Evolutionary conservation across 805 yeast species (phyloP), one percentile per base, ranked within the genome.

Genomic region (Saccharomycopsis guyanensis): DNA sequence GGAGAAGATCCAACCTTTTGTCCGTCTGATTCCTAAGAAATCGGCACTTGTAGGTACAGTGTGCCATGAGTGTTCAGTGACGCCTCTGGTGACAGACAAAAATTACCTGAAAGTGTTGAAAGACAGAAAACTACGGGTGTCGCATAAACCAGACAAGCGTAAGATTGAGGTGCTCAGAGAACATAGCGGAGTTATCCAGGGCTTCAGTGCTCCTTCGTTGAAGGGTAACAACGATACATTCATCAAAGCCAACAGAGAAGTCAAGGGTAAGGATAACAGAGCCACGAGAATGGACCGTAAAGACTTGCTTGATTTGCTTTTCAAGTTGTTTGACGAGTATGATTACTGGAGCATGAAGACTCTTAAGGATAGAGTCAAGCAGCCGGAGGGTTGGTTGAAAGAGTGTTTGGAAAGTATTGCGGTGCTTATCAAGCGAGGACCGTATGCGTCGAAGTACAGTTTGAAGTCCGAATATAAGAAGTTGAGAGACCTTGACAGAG

Each of bases 261-360:
- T 71, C 54, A 65, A 69, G 23, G 68, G 67, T 54, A 67, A 70
- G 54, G 94, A 86, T 55, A 94, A 93, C 43, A 82, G 95, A 59
- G 95, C 97, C 29, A 86, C 85, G 54, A 78, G 98, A 62, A 86
- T 93, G 82, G 96, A 95, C 33, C 80, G 86, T 68, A 86, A 85
- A 61, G 97, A 88, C 53, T 74, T 93, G 48, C 75, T 91, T 72
- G 96, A 89, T 64, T 67, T 86, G 55, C 68, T 93, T 55, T 93
- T 93, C 76, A 75, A 83, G 56, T 70, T 91, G 57, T 93, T 93
- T 64, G 96, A 88, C 63, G 94, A 89, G 62, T 87, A 84, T 62
- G 97, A 91, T 60, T 93, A 89, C 64, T 93, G 98, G 98, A 80
- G 93, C 8, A 73, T 93, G 72, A 88, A 88, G 65, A 96, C 96